phyloP scores from a whole-genome alignment of 2,329 filamentous ascomycete species.

The Penicillium sp. region DNA sequence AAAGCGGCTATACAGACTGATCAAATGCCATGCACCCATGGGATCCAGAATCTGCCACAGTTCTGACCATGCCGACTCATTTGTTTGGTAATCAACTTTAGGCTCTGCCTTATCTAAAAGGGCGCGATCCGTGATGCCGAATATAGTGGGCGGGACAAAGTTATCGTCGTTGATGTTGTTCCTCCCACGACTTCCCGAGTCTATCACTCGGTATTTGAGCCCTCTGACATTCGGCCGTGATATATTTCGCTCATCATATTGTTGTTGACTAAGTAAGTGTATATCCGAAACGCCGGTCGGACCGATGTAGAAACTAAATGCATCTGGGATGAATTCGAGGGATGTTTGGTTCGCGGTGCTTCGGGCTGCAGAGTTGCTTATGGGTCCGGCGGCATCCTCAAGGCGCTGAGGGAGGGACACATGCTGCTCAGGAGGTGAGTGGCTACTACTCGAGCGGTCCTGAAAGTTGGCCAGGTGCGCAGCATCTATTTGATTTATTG shows the following conservation, averaged over 20 bases:
- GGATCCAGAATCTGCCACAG: constrained; percentile 1
- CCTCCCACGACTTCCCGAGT: not conserved
- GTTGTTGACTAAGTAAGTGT: not conserved
- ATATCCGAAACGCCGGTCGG: not conserved
- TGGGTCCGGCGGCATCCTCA: not conserved
- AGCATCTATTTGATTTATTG: not conserved
- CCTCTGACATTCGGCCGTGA: not conserved
- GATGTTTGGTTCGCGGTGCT: not conserved
- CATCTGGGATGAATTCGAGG: not conserved
- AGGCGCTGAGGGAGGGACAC: not conserved
- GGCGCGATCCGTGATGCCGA: constrained; percentile 2
- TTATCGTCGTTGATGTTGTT: too few relatives aligned
- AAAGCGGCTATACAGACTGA: constrained; percentile 2
- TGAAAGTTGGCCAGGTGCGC: not conserved
- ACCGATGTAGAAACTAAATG: constrained; percentile 2
- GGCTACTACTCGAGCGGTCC: not conserved
- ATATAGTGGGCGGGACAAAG: not conserved
- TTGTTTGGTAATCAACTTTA: constrained; percentile 2
- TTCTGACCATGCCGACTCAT: constrained; percentile 5
- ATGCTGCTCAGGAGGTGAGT: not conserved
- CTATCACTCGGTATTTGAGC: constrained; percentile 2
- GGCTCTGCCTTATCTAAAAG: constrained; percentile 3
- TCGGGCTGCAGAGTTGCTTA: too few relatives aligned
- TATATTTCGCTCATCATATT: not conserved
- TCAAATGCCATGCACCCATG: constrained; percentile 3